phyloP scores from a whole-genome alignment of 1,284 basidiomycete species.

The Trametes versicolor region DNA sequence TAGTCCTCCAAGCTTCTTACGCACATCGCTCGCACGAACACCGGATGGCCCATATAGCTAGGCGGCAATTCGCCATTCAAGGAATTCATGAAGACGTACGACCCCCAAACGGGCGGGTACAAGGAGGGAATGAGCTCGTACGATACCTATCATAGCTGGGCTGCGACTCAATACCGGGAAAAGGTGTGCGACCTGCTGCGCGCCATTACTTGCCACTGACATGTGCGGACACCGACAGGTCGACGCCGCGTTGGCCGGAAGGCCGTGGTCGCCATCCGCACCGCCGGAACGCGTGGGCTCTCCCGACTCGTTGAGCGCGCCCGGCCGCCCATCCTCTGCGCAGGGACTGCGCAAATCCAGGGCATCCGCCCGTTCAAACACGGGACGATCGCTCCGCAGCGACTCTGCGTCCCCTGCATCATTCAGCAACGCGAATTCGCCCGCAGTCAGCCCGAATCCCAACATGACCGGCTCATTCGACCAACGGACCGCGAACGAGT shows the following conservation, averaged over 20 bases:
- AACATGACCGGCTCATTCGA: conserved; percentile 51
- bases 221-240: conserved; percentile 60
- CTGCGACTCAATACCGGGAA: conserved; percentile 90
- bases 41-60: conserved; percentile 54
- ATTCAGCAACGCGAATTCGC: conserved; percentile 57
- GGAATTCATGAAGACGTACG: conserved; percentile 82
- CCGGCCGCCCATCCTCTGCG: conserved; percentile 67
- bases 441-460: conserved; percentile 44
- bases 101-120: conserved; percentile 79
- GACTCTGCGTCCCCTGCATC: conserved; percentile 63
- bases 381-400: conserved; percentile 55
- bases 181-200: conserved; percentile 65
- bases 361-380: conserved; percentile 64
- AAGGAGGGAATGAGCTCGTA: conserved; percentile 72
- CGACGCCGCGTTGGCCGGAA: conserved; percentile 73
- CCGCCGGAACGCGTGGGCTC: conserved; percentile 59
- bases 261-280: conserved; percentile 74
- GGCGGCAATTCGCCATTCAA: conserved; percentile 89
- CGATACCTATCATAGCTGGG: conserved; percentile 93
- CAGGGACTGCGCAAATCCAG: conserved; percentile 84
- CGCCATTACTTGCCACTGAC: conserved; percentile 12
- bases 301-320: conserved; percentile 50
- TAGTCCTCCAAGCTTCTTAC: conserved; percentile 35
- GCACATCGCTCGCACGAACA: conserved; percentile 15
- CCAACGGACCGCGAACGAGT: conserved; percentile 80